Evolutionary conservation across 352 stramenopile genomes (phyloP), one percentile per base, ranked within the genome.

Genomic region (Pythium coloratum): DNA sequence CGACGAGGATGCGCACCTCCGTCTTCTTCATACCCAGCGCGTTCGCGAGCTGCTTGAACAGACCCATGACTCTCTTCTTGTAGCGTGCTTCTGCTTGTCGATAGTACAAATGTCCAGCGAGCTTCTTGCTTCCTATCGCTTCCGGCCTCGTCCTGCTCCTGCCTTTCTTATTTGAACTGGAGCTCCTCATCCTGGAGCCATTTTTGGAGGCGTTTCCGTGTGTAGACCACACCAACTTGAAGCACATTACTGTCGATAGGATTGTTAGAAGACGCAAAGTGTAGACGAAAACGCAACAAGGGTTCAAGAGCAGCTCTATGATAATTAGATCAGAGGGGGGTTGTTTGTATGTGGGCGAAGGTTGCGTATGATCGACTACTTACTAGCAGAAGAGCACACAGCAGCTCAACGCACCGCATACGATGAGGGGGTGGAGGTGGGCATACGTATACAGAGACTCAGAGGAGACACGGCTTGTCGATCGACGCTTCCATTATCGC

Each of bases 1-100:
- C 85, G 16, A 97, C 84, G 14, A 97, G 78, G 67, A 97, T 97
- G 44, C 87, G 83, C 47, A 94, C 89, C 42, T 91, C 77, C 18
- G 76, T 84, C 74, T 92, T 93, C 72, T 90, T 91, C 62, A 95
- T 85, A 14, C 86, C 86, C 55, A 96, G 69, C 24, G 88, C 86
- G 42, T 68, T 84, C 33, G 84, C 81, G 26, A 96, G 71, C 66
- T 87, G 70, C 75, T 95, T 94, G 76, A 96, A 96, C 9, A 96
- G 69, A 26, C 89, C 88, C 89, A 96, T 96, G 16, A 7, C 20
- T 24, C 30, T 49, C 40, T 8, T 9, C 40, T 6, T 5, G 26
- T 36, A 44, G 28, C 28, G 33, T 34, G 51, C 28, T 3, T 58
- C 20, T 50, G 10, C 38, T 34, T 47, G 20, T 6, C 47, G 13